Base-by-base conservation (phyloP, 1,139 yeast species). In the Suhomyces anneliseae region DNA sequence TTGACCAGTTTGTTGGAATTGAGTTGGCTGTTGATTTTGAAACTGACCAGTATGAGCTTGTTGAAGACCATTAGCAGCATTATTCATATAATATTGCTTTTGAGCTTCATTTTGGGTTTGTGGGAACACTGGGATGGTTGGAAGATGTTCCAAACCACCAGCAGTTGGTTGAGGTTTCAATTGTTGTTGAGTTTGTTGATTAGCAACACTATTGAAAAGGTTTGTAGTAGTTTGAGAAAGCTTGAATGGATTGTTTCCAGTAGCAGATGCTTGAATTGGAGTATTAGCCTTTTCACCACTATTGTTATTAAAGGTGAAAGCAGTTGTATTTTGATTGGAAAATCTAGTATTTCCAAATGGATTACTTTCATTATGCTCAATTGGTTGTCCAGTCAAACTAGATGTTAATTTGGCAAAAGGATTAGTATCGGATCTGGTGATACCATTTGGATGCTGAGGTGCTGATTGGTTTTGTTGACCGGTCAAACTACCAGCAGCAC, bases 111-210 rank as follows among this genome's bases (percentile, higher is more conserved):
- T 67, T 57, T 77, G 81, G 8, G 88, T 83, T 53, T 81, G 81
- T 0, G 88, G 88, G 57, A 84, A 84, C 1, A 83, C 86, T 4
- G 89, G 78, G 3, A 80, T 64, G 0, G 89, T 83, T 3, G 84
- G 84, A 36, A 83, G 56, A 45, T 70, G 69, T 59, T 84, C 90
- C 49, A 82, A 72, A 0, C 90, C 90, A 6, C 89, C 90, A 19
- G 87, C 85, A 2, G 89, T 83, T 4, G 79, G 73, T 56, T 81
- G 85, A 10, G 74, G 69, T 49, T 69, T 66, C 44, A 79, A 50
- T 14, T 62, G 65, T 29, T 54, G 64, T 50, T 60, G 59, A 27
- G 52, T 50, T 14, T 56, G 55, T 32, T 53, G 46, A 26, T 52
- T 41, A 11, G 59, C 55, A 15, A 61, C 69, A 34, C 56, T 55